Base-by-base conservation (phyloP, 768 basidiomycete species). In the Lactifluus subvellereus region DNA sequence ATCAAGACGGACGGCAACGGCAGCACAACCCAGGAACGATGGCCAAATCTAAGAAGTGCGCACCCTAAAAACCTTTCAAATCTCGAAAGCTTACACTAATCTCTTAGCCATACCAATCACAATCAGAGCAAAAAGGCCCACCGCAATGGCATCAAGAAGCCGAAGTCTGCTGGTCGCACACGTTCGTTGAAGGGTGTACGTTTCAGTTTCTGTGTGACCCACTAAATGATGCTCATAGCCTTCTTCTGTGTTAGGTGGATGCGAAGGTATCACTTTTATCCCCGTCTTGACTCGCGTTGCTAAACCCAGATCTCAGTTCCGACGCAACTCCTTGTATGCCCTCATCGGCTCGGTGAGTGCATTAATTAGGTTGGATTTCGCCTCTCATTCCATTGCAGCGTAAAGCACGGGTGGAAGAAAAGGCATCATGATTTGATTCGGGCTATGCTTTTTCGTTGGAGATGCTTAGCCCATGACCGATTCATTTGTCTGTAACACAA, bases 11-110 rank as follows among this genome's bases (percentile, higher is more conserved):
- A 11, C 40, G 13, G 40, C 40, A 35, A 2, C 68, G 68, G 68
- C 67, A 69, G 38, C 57, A 66, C 30, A 35, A 66, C 57, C 54
- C 70, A 68, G 70, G 67, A 72, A 71, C 74, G 69, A 98, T 97
- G 94, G 87, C 94, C 83, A 97, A 98, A 80, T 98, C 96, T 67
- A 98, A 98, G 83, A 98, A 98, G 92, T 95, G 74, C 60, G 84
- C 72, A 48, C 32, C 48, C 30, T 57, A 43, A 27, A 54, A 54
- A 7, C 33, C 6, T 59, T 16, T 64, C 57, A 58, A 58, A 45
- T 18, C 4, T 58, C 60, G 35, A 66, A 30, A 32, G 27, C 54
- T 62, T 57, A 67, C 48, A 14, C 33, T 13, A 50, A 6, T 50
- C 51, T 64, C 27, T 61, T 66, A 94, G 89, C 72, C 88, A 93